Conservation (phyloP, 768 basidiomycete genomes). For the Glaciozyma martinii region DNA sequence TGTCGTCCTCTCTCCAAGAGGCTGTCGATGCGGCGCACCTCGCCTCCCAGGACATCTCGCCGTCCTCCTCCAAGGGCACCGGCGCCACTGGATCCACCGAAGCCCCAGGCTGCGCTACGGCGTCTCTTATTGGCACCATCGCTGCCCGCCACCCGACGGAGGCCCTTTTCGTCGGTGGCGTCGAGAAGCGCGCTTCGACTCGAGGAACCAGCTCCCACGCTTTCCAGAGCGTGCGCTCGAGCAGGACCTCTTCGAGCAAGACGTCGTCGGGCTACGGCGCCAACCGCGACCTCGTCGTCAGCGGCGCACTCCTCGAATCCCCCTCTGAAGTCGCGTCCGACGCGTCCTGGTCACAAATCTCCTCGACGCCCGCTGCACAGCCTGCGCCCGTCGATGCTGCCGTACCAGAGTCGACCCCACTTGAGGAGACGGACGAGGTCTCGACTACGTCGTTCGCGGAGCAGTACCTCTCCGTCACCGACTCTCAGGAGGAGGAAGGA, state of each 20-base stretch:
- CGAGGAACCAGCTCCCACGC: neutral
- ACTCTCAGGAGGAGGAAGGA: constrained; percentile 12
- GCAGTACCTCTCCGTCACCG: neutral
- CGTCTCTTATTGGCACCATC: constrained; percentile 5
- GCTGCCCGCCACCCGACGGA: neutral
- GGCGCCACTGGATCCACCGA: constrained; percentile 26
- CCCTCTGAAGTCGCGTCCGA: neutral
- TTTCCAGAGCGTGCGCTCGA: neutral
- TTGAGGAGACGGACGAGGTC: neutral
- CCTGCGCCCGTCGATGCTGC: neutral
- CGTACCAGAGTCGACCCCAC: neutral
- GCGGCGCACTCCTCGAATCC: neutral
- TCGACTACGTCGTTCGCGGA: neutral
- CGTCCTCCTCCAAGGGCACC: constrained; percentile 2
- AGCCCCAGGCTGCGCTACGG: constrained; percentile 6
- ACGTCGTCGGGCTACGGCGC: neutral
- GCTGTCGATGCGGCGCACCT: too few relatives aligned
- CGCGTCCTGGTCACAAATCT: neutral
- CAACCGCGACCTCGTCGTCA: neutral
- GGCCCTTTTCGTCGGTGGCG: neutral
- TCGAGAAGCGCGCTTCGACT: neutral
- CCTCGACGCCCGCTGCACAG: neutral
- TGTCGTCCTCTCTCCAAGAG: too few relatives aligned
- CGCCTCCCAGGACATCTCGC: neutral
- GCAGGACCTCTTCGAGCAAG: neutral